Base-by-base conservation (phyloP, 1,284 basidiomycete species). In the Ceratobasidium sp. region DNA sequence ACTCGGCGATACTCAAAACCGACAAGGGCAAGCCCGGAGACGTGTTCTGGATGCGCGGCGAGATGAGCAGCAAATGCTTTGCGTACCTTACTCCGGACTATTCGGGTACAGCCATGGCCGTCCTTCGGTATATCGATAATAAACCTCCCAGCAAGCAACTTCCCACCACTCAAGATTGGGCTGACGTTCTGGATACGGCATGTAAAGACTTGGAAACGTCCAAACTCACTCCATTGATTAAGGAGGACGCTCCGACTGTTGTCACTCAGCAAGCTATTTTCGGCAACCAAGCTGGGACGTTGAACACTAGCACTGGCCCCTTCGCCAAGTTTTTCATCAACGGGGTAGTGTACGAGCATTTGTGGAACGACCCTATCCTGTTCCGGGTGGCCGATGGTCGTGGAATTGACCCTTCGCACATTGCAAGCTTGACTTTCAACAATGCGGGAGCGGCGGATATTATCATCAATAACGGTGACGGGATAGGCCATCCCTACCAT, bases 401-500 rank as follows among this genome's bases (percentile, higher is more conserved):
- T 0, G 70, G 69, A 0, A 38, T 83, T 66, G 80, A 83, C 65
- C 50, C 56, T 2, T 40, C 20, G 20, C 74, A 80, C 33, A 74
- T 82, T 40, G 80, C 82, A 38, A 80, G 78, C 59, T 80, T 79
- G 68, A 81, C 74, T 50, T 83, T 80, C 77, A n/a, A 64, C 23
- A 81, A 77, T 7, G 44, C 50, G 13, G 52, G 33, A 1, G 38
- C 28, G 13, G 73, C 73, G 17, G 73, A 75, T 56, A 75, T 75
- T 23, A 56, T 83, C 56, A 80, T 86, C 78, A 85, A 85, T 81
- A 85, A 86, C 79, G 65, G 82, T 12, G 84, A 84, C 68, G 62
- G 44, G 0, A 80, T 83, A n/a, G 81, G 82, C 48, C 85, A 86
- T 78, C 85, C 85, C 0, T 84, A 82, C 79, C 84, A 84, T 78